Evolutionary conservation across 164 flowering plant genomes (phyloP), one percentile per base, ranked within the genome.

Genomic region (Aristolochia contorta): DNA sequence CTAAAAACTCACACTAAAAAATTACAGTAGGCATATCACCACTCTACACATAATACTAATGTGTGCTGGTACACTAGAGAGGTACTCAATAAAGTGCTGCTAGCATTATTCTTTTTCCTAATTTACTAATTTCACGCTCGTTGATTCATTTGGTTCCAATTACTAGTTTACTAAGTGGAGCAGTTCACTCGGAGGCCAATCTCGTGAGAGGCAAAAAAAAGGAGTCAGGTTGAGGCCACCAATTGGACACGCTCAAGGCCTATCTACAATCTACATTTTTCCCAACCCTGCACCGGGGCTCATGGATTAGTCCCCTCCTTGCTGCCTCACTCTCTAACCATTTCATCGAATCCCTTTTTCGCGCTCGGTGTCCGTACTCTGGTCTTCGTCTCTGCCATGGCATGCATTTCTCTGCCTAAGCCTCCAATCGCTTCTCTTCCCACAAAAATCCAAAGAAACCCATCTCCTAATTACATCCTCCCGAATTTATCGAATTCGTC

Each of bases 321-420:
- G 47, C 12, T 47, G 47, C 12, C 47, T 2, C 19, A 12, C 58
- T 18, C 43, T 37, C 30, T 27, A 27, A 2, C 30, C 30, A 27
- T 27, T 27, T 27, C 30, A 27, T 5, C 30, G 5, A 27, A n/a
- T n/a, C 30, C 5, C 2, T 27, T 27, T 27, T 27, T 27, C 30
- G 30, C 30, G 30, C 30, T 27, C 2, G 2, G 3, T 27, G 3
- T 7, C 43, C 10, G 7, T 32, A 32, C 12, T 10, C 54, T 3
- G 16, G 16, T 15, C 20, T 47, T 22, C n/a, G n/a, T 21, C 25
- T 6, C 18, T 19, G 23, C 12, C 64, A 85, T 84, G 89, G 85
- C 87, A 63, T 73, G 82, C 48, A 67, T 87, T 43, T 65, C 81
- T 67, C 72, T 82, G 22, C 77, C 80, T 14, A 80, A 67, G 32